Evolutionary conservation across 2,329 filamentous ascomycete genomes (phyloP), one percentile per base, ranked within the genome.

Genomic region (Epichloe amarillans): DNA sequence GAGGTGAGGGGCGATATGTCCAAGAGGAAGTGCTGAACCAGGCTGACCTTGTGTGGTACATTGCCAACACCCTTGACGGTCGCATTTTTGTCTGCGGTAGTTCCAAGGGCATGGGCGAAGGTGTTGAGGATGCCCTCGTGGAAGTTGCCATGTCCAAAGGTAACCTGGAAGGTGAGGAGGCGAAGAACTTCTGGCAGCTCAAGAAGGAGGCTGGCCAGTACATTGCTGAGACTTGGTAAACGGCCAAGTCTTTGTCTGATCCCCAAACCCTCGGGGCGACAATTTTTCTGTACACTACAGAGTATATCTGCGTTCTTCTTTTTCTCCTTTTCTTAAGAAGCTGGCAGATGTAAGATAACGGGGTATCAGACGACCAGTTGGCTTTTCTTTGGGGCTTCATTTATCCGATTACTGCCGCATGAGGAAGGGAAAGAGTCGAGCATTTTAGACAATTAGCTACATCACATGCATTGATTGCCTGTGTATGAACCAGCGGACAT

Each of bases 41-140:
- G 66, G 88, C 90, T 2, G 93, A 97, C 63, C 77, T 97, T n/a
- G 91, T 97, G 15, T 98, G 93, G 93, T 95, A 88, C 66, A 89
- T 97, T 56, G 86, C 95, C 73, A 97, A 97, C 66, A 83, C 89
- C 2, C 75, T 97, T n/a, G 93, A 98, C 61, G 93, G 93, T 1
- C 83, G 93, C 49, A 83, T 97, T 49, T 98, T 98, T 64, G 93
- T 98, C 52, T 98, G 93, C 66, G 93, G 93, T 47, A 94, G 86
- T 68, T 89, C 83, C 62, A 89, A 88, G 71, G 93, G 93, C 51
- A 98, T 98, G 93, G 93, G 93, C 53, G 93, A 97, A 67, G 93
- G 93, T 43, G 93, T 98, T 3, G 86, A 97, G 65, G 76, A 82
- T 45, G 87, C 91, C 0, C 74, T 98, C 14, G 74, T 96, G 26